Evolutionary conservation across 2,329 filamentous ascomycete species (phyloP).

Genomic region (Escovopsis weberi): DNA sequence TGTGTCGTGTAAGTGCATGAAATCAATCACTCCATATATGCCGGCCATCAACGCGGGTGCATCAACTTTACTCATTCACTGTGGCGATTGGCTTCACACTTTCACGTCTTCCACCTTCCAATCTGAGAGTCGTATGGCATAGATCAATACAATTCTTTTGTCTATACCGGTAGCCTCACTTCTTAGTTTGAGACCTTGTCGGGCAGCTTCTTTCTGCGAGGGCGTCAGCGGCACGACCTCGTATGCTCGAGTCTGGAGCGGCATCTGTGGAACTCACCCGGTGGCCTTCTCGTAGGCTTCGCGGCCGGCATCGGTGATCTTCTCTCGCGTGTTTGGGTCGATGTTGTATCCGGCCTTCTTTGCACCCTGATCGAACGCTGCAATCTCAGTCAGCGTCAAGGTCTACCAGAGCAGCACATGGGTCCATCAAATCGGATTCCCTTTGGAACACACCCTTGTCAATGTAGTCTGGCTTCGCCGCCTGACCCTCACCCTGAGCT

Average conservation of each 20-base stretch:
- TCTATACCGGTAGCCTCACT: neutral
- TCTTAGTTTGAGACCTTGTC: neutral
- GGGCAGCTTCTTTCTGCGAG: neutral
- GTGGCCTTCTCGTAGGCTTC: conserved; percentile 13
- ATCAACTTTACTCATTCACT: too few species aligned
- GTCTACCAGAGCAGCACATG: too few species aligned
- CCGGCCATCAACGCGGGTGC: too few species aligned
- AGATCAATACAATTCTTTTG: neutral
- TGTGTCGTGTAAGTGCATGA: too few species aligned
- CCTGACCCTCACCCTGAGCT: conserved; percentile 1
- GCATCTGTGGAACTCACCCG: conserved; percentile 8
- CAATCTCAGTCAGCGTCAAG: neutral
- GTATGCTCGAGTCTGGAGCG: too few species aligned
- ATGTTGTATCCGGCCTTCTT: conserved; percentile 15
- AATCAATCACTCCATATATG: too few species aligned
- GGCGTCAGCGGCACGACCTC: neutral
- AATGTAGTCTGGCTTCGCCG: conserved; percentile 5
- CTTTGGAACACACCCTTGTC: conserved; percentile 13
- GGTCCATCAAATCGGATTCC: too few species aligned
- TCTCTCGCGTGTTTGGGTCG: conserved; percentile 13
- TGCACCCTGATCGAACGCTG: conserved; percentile 11
- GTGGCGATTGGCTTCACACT: too few species aligned
- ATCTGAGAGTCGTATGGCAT: neutral
- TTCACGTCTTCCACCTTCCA: too few species aligned
- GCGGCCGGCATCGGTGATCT: conserved; percentile 15